Conservation (phyloP, 176 grass and related monocot species). For the Stipa capillata region DNA sequence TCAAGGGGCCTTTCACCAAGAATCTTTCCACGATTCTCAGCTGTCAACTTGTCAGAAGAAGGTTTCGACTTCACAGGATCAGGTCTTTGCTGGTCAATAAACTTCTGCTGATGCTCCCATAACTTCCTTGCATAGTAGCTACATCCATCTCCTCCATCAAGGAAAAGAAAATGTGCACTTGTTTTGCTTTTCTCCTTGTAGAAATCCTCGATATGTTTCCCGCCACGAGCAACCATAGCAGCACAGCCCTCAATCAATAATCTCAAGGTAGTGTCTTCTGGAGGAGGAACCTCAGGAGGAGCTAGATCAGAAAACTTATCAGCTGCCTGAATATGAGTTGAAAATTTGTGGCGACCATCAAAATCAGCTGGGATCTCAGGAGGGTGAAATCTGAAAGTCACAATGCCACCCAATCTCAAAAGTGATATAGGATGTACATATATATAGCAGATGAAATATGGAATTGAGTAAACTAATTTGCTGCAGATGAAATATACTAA, state of each 20-base stretch:
- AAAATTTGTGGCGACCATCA: slow-evolving; percentile 70
- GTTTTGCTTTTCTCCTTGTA: slow-evolving; percentile 86
- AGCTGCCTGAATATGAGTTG: slow-evolving; percentile 31
- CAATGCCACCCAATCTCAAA: neutral
- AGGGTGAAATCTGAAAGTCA: slow-evolving; percentile 65
- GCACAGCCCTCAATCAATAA: slow-evolving; percentile 80
- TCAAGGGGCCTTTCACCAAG: slow-evolving; percentile 89
- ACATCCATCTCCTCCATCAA: slow-evolving; percentile 70
- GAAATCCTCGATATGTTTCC: slow-evolving; percentile 93
- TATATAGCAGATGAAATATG: neutral
- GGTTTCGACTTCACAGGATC: slow-evolving; percentile 36
- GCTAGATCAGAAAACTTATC: slow-evolving; percentile 47
- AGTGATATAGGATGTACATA: neutral
- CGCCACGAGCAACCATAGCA: slow-evolving; percentile 76
- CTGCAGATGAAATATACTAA: neutral
- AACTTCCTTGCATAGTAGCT: slow-evolving; percentile 79
- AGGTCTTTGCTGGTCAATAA: slow-evolving; percentile 35
- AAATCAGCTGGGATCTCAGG: slow-evolving; percentile 76
- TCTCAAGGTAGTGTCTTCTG: slow-evolving; percentile 70
- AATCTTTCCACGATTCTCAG: slow-evolving; percentile 81
- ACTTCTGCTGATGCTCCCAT: slow-evolving; percentile 79
- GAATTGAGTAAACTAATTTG: neutral
- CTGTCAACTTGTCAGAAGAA: slow-evolving; percentile 63
- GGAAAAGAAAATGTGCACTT: slow-evolving; percentile 71
- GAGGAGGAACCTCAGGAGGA: slow-evolving; percentile 64